These are phyloP conservation scores for Macadamia tetraphylla DNA, from an alignment of 164 flowering plant species.

Conservation along the genomic window DNA sequence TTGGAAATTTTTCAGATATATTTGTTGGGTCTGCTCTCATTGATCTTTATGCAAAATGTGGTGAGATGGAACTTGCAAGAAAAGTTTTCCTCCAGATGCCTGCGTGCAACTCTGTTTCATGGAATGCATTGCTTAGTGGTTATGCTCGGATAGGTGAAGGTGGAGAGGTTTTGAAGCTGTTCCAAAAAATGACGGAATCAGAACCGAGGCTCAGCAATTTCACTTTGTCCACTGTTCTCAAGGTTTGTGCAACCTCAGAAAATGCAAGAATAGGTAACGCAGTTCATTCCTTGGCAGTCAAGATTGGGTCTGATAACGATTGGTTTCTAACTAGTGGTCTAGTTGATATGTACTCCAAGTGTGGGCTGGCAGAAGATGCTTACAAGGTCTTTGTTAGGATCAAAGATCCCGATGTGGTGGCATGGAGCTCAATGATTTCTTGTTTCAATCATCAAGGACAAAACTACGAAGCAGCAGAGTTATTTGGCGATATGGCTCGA, in stretches of 20 bases:
- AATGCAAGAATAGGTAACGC: slow-evolving; percentile 24
- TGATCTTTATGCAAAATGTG: slow-evolving; percentile 52
- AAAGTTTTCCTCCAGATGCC: slow-evolving; percentile 36
- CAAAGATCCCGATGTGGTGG: slow-evolving; percentile 38
- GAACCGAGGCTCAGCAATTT: slow-evolving; percentile 34
- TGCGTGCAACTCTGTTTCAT: slow-evolving; percentile 33
- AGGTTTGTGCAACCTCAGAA: slow-evolving; percentile 34
- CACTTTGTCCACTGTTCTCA: slow-evolving; percentile 41
- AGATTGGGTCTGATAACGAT: slow-evolving; percentile 34
- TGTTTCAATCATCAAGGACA: slow-evolving; percentile 40
- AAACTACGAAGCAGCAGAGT: slow-evolving; percentile 22
- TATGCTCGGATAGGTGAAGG: slow-evolving; percentile 38
- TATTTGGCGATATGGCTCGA: slow-evolving; percentile 29
- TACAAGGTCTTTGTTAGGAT: slow-evolving; percentile 33
- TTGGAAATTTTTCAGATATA: slow-evolving; percentile 31
- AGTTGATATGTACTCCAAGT: slow-evolving; percentile 54
- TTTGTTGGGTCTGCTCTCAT: slow-evolving; percentile 55
- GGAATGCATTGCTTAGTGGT: slow-evolving; percentile 52
- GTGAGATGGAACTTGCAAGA: slow-evolving; percentile 34
- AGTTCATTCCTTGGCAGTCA: slow-evolving; percentile 36
- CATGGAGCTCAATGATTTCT: slow-evolving; percentile 47
- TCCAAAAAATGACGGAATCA: slow-evolving; percentile 28
- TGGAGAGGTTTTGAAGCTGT: slow-evolving; percentile 27
- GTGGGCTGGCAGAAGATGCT: slow-evolving; percentile 39
- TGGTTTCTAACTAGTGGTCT: slow-evolving; percentile 34